A percentile compares a stretch with the other conserved stretches of the same genome.
These are phyloP conservation scores for Paraphaeosphaeria sporulosa DNA, from an alignment of 2,329 filamentous ascomycete genomes.

Conservation along the genomic window DNA sequence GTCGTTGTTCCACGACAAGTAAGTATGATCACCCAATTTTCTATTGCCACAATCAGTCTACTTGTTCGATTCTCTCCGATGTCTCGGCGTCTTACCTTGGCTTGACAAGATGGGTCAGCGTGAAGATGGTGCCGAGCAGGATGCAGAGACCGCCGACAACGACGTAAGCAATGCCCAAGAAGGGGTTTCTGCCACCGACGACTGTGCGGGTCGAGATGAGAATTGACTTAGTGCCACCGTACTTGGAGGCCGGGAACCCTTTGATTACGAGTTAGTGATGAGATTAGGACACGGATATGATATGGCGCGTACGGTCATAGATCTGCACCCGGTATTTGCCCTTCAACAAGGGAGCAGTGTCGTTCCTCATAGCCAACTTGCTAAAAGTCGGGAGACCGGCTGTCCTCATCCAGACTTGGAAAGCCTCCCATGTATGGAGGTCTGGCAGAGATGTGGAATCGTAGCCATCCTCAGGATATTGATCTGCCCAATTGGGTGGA, in stretches of 20 bases:
- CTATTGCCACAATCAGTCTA: conserved; percentile 54
- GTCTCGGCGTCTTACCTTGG: conserved; percentile 71
- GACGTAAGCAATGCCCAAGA: conserved; percentile 94
- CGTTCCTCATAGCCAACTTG: conserved; percentile 88
- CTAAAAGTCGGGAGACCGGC: conserved; percentile 93
- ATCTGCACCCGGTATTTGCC: conserved; percentile 83
- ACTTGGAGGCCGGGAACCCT: conserved; percentile 83
- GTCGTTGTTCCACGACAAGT: conserved; percentile 92
- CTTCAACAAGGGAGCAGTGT: conserved; percentile 68
- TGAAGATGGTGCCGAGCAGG: conserved; percentile 85
- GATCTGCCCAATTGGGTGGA: conserved; percentile 82
- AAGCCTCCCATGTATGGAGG: conserved; percentile 79
- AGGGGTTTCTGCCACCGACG: conserved; percentile 93
- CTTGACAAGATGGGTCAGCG: conserved; percentile 87
- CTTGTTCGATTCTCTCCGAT: background rate
- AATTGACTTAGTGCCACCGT: conserved; percentile 88
- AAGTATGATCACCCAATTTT: conserved; percentile 97
- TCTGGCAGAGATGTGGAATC: conserved; percentile 58
- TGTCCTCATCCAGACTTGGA: conserved; percentile 99
- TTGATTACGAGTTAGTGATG: conserved; percentile 30
- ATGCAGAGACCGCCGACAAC: conserved; percentile 94
- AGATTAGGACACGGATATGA: background rate
- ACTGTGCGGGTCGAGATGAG: conserved; percentile 88
- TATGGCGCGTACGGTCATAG: conserved; percentile 71
- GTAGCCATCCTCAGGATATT: conserved; percentile 74